Base-by-base conservation (phyloP, 2,329 filamentous ascomycete genomes). In the Beauveria caledonica region DNA sequence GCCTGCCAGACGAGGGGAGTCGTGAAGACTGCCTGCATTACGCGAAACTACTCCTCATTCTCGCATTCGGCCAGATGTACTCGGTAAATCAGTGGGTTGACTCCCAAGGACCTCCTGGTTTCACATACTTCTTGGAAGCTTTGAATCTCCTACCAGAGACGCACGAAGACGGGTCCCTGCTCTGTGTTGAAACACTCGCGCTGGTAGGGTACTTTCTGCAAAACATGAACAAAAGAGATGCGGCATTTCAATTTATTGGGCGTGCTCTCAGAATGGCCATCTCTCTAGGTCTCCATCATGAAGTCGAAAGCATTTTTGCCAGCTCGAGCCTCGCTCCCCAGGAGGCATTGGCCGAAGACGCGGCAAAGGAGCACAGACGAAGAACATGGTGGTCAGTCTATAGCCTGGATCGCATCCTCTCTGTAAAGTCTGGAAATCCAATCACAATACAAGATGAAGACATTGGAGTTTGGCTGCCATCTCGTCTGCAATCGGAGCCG, bases 341-440 rank as follows among this genome's bases (percentile, higher is more conserved):
- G 61, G 64, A 2, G 29, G 39, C 23, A 11, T 27, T 46, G 19
- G 69, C 80, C 5, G 74, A 74, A 59, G 72, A 76, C 17, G 69
- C 69, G 1, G 73, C 73, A 11, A 72, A 76, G 40, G 80, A 83
- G 62, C 78, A 77, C 60, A 74, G 80, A 9, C 75, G 81, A 8
- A 74, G 80, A 8, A 74, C 80, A 4, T 83, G 80, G 80, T 83
- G 80, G 80, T 81, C 77, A 36, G 76, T 82, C 1, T 83, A 83
- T 65, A 81, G 79, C 63, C 70, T 83, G 42, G 80, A 83, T 66
- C 72, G 78, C 15, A 77, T 83, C 29, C 69, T 82, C 1, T 78
- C 77, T 3, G 78, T 80, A 61, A 83, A 82, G 63, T 79, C 78
- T 1, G 80, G 80, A 8, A 80, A 82, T 63, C 80, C 80, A 1